phyloP scores from a whole-genome alignment of 148 eudicot species.

The Rhododendron griersonianum region DNA sequence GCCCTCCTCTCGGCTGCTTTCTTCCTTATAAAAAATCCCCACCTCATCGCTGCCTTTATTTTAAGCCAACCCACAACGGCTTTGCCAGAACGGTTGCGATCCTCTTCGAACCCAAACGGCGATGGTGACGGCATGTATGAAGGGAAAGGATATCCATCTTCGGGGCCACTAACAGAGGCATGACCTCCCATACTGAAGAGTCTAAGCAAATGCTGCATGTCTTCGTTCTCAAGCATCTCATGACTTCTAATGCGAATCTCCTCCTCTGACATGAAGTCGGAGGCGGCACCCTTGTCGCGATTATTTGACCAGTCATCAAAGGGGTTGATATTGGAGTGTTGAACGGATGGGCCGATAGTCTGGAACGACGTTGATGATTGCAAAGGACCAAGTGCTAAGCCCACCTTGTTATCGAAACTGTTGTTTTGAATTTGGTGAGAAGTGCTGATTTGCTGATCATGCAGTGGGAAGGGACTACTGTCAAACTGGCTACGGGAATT shows the following conservation, averaged over 20 bases:
- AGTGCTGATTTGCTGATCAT: conserved; percentile 30
- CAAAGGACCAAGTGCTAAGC: conserved; percentile 57
- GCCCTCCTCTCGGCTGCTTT: conserved; percentile 95
- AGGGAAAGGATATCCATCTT: conserved; percentile 48
- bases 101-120: conserved; percentile 48
- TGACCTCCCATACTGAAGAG: conserved; percentile 76
- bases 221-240: conserved; percentile 87
- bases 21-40: conserved; percentile 90
- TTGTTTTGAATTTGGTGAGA: conserved; percentile 37
- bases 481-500: conserved; percentile 47
- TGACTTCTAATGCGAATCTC: conserved; percentile 84
- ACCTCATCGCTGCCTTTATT: conserved; percentile 94
- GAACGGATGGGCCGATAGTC: conserved; percentile 33
- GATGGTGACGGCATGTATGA: conserved; percentile 58
- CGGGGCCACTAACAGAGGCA: conserved; percentile 37
- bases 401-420: conserved; percentile 32
- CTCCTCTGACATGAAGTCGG: conserved; percentile 64
- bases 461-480: conserved; percentile 33
- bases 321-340: conserved; percentile 40
- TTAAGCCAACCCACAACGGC: conserved; percentile 94
- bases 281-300: conserved; percentile 40
- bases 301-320: conserved; percentile 70
- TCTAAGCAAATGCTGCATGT: conserved; percentile 86
- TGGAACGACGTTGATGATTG: conserved; percentile 55
- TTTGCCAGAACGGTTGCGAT: conserved; percentile 57